Conservation (phyloP, 139 green algal genomes). For the Chlorella sorokiniana region DNA sequence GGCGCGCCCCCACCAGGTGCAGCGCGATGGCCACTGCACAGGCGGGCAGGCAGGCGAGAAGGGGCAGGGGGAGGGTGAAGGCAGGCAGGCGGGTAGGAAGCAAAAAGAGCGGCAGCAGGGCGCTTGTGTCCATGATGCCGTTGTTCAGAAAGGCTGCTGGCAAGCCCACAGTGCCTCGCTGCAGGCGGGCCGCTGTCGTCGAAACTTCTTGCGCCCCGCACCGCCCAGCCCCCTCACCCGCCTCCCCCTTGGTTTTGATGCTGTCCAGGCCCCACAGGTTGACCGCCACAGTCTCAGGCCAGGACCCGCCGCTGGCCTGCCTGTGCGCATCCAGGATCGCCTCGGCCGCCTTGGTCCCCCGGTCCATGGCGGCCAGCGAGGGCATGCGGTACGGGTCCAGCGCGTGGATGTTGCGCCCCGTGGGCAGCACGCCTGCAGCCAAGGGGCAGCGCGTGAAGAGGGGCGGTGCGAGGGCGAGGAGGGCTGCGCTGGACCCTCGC, state of each 20-base stretch:
- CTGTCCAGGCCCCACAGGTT: conserved; percentile 98
- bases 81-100: neutral
- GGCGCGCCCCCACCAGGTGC: conserved; percentile 81
- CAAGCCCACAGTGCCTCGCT: neutral
- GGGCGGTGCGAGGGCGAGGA: neutral
- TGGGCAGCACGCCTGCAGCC: conserved; percentile 87
- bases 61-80: neutral
- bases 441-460: neutral
- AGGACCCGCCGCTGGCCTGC: conserved; percentile 66
- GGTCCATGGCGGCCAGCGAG: conserved; percentile 70
- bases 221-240: neutral
- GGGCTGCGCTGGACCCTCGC: neutral
- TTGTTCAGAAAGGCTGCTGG: neutral
- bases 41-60: neutral
- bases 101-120: neutral
- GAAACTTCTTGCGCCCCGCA: neutral
- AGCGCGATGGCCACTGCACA: conserved; percentile 84
- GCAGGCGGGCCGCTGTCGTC: too few species aligned
- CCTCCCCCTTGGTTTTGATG: conserved; percentile 94
- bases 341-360: conserved; percentile 66
- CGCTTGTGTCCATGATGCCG: too few species aligned
- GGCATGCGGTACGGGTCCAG: conserved; percentile 99
- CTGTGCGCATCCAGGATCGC: conserved; percentile 62
- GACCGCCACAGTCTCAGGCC: conserved; percentile 93
- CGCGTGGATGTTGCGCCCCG: conserved; percentile 97